These are phyloP conservation scores for Umbelopsis vinacea DNA, from an alignment of 192 early-diverging fungal genomes.

Conservation along the genomic window DNA sequence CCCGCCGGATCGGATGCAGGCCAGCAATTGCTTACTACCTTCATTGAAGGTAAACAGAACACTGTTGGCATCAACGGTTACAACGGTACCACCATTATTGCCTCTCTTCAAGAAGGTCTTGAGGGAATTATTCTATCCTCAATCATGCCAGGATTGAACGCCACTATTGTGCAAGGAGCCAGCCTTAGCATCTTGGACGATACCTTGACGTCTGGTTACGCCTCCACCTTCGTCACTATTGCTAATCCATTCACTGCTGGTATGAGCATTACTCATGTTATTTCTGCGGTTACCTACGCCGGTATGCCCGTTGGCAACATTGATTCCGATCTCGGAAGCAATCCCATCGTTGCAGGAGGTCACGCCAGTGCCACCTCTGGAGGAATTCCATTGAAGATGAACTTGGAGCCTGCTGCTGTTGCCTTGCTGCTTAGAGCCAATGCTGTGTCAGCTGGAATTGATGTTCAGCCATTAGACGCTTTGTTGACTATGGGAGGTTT, in stretches of 20 bases:
- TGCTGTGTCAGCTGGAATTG: slow-evolving; percentile 47
- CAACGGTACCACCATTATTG: slow-evolving; percentile 46
- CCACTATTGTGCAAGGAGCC: slow-evolving; percentile 46
- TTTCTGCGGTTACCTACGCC: slow-evolving; percentile 47
- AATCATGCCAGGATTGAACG: slow-evolving; percentile 53
- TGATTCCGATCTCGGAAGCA: slow-evolving; percentile 47
- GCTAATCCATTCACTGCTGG: slow-evolving; percentile 59
- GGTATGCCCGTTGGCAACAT: slow-evolving; percentile 50
- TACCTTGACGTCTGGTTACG: slow-evolving; percentile 46
- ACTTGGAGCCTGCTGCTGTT: slow-evolving; percentile 52
- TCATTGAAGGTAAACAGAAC: slow-evolving; percentile 50
- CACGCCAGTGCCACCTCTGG: slow-evolving; percentile 41
- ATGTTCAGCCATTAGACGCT: slow-evolving; percentile 50
- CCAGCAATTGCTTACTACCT: slow-evolving; percentile 50
- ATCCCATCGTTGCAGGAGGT: slow-evolving; percentile 47
- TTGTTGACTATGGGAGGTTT: slow-evolving; percentile 49
- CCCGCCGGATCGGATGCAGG: slow-evolving; percentile 50
- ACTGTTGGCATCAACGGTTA: slow-evolving; percentile 49
- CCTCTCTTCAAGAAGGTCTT: slow-evolving; percentile 52
- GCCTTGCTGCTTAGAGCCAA: slow-evolving; percentile 48
- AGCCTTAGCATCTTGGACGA: slow-evolving; percentile 46
- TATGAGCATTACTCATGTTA: slow-evolving; percentile 52
- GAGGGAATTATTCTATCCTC: slow-evolving; percentile 42
- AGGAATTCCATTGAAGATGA: slow-evolving; percentile 48
- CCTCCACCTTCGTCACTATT: slow-evolving; percentile 50